Percentiles rank a stretch among this genome's conserved stretches.
phyloP scores from a whole-genome alignment of 177 flowering plant species.

The Vitis hybrid region DNA sequence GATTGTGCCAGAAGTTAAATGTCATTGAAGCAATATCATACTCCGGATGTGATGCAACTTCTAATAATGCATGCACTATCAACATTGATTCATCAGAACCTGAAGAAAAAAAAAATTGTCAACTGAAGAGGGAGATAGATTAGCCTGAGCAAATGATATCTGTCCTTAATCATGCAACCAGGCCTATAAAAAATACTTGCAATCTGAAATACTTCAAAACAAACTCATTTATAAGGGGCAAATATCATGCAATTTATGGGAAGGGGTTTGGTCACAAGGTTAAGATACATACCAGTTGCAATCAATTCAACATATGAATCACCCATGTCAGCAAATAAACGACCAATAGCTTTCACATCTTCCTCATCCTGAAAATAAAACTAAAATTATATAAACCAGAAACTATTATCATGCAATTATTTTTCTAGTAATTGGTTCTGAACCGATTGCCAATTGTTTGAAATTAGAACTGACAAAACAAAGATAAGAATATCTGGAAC shows the following conservation, averaged over 20 bases:
- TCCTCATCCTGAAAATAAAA: constrained; percentile 80
- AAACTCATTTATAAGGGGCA: not conserved
- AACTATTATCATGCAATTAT: constrained; percentile 1
- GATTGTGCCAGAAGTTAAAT: constrained; percentile 96
- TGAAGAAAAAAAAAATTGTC: constrained; percentile 25
- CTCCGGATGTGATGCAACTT: constrained; percentile 92
- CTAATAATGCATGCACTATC: constrained; percentile 83
- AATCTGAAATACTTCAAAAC: constrained; percentile 2
- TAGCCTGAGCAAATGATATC: not conserved
- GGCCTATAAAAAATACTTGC: not conserved
- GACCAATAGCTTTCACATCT: constrained; percentile 96
- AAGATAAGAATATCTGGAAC: not conserved
- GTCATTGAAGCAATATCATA: constrained; percentile 97
- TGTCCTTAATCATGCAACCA: not conserved
- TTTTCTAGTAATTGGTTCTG: not conserved
- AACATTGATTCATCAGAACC: constrained; percentile 93
- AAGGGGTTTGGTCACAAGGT: not conserved
- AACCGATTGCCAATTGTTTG: not conserved
- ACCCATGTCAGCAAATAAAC: constrained; percentile 94
- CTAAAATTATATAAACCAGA: not conserved
- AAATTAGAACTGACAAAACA: not conserved
- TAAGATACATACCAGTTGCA: constrained; percentile 68
- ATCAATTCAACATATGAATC: constrained; percentile 94
- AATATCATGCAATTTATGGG: not conserved
- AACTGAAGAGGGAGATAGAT: not conserved